These are phyloP conservation scores for Neurospora tetraspora DNA, from an alignment of 495 filamentous ascomycete genomes.

Conservation along the genomic window DNA sequence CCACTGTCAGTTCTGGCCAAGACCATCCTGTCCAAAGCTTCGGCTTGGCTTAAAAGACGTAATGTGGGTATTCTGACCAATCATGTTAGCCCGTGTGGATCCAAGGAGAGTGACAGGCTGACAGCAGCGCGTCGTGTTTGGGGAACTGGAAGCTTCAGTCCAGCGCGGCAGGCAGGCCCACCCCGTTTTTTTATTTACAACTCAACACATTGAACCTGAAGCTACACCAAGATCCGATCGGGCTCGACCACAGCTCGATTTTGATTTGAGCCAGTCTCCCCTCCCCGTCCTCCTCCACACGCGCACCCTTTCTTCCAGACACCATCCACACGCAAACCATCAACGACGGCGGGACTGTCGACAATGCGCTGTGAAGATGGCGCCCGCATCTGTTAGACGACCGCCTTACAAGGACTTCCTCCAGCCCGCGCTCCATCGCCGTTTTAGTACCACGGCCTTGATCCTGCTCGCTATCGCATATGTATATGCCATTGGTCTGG, in stretches of 20 bases:
- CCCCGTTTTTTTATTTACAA: neutral
- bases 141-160: neutral
- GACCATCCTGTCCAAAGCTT: neutral
- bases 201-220: neutral
- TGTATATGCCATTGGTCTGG: constrained; percentile 57
- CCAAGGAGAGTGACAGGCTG: neutral
- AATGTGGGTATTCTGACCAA: neutral
- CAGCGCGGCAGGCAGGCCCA: neutral
- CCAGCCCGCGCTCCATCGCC: constrained; percentile 77
- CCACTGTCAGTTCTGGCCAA: neutral
- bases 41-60: neutral
- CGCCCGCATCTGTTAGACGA: constrained; percentile 30
- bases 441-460: constrained; percentile 67
- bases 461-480: constrained; percentile 63
- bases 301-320: neutral
- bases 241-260: neutral
- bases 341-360: neutral
- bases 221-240: neutral
- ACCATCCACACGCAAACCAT: neutral
- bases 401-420: constrained; percentile 74
- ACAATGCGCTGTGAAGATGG: constrained; percentile 34
- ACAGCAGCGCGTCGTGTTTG: neutral
- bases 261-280: neutral
- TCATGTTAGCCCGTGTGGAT: neutral
- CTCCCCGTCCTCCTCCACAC: neutral